A percentile compares a stretch with the other conserved stretches of the same genome.
phyloP scores from a whole-genome alignment of 768 basidiomycete species.

The Lactarius sanguifluus region DNA sequence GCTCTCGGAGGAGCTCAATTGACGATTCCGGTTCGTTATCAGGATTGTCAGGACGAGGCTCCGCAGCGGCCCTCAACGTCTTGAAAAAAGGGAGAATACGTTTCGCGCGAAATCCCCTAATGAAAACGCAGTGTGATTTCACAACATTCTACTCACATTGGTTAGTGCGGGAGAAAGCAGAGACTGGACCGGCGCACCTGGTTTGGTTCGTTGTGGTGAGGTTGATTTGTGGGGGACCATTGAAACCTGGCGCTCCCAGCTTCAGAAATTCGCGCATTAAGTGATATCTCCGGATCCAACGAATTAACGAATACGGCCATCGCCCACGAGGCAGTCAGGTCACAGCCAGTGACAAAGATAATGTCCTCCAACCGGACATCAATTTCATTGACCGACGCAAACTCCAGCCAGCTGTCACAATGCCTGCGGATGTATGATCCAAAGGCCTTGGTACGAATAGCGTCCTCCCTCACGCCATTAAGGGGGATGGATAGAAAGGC shows the following conservation, averaged over 20 bases:
- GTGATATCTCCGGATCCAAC: conserved; percentile 12
- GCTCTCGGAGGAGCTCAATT: conserved; percentile 18
- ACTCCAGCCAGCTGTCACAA: conserved; percentile 6
- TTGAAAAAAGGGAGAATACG: conserved; percentile 19
- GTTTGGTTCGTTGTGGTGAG: conserved; percentile 13
- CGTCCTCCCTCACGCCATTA: not conserved
- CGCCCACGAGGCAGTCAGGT: conserved; percentile 26
- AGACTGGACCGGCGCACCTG: not conserved
- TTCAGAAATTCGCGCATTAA: not conserved
- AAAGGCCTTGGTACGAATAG: not conserved
- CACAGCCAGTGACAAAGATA: conserved; percentile 1
- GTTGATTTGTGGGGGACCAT: conserved; percentile 16
- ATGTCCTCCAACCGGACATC: conserved; percentile 1
- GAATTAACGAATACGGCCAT: conserved; percentile 23
- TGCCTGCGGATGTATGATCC: not conserved
- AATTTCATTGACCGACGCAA: not conserved
- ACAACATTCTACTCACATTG: conserved; percentile 1
- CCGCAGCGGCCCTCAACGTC: conserved; percentile 21
- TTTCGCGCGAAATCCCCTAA: conserved; percentile 27
- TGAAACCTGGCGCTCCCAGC: conserved; percentile 6
- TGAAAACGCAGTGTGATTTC: conserved; percentile 21
- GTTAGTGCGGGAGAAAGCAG: not conserved
- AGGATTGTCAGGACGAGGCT: conserved; percentile 10
- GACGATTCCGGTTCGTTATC: conserved; percentile 23
- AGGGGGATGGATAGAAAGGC: conserved; percentile 22